Evolutionary conservation across 805 yeast genomes (phyloP), one percentile per base, ranked within the genome.

Genomic region (Saccharomycopsis malanga): DNA sequence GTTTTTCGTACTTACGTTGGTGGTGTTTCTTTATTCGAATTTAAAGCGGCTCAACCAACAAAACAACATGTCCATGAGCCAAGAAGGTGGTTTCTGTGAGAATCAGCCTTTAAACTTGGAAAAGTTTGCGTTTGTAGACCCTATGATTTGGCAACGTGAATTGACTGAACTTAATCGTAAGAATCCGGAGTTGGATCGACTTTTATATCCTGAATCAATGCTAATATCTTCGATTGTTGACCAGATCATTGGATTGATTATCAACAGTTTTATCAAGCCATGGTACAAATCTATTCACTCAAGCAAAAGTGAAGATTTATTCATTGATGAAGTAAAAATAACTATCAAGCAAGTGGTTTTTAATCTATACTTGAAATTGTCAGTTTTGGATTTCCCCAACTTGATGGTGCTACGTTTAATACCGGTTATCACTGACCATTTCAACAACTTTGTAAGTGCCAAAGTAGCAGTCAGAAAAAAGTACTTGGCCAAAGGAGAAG

Each of bases 351-450:
- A 53, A 2, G 72, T 74, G 0, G 57, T 78, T 1, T 55, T 53
- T 6, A 63, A 63, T 17, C 44, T 87, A 5, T 70, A 71, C 22
- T 49, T 53, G 3, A 61, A 82, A 25, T 48, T 81, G 1, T 57
- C 52, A 0, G 56, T 58, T 0, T 48, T 79, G 1, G 87, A 86
- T 56, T 62, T 75, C 18, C 69, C 87, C 1, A 71, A 71, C 36
- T 58, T 87, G 25, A 50, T 83, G 2, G 79, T 86, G 1, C 64
- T 77, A 25, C 71, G 71, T 39, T 30, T 85, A 0, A 46, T 85
- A 4, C 96, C 96, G 0, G 55, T 81, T 1, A 4, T 87, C 1
- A 80, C 85, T 1, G 74, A 71, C 10, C 95, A 88, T 59, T 72
- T 82, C 49, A 64, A 67, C 5, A 65, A 67, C 5, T 85, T 72